phyloP scores from a whole-genome alignment of 345 rosid genomes.

The Ceriops tagal region DNA sequence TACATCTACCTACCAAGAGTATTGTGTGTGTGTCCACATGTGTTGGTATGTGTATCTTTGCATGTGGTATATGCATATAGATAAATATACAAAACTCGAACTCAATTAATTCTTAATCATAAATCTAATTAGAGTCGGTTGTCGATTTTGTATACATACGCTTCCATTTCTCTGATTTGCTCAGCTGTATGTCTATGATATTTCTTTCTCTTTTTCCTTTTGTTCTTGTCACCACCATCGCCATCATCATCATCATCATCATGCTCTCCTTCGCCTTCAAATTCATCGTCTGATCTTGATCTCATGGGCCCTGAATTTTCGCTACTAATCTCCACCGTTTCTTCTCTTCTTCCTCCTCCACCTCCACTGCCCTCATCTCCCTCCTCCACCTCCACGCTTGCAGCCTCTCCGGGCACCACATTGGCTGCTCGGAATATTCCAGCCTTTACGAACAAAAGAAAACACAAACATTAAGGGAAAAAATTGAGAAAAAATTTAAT shows the following conservation, averaged over 20 bases:
- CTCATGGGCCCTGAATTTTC: slow-evolving; percentile 87
- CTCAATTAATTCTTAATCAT: too few species aligned
- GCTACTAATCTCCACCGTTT: slow-evolving; percentile 85
- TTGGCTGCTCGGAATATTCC: slow-evolving; percentile 81
- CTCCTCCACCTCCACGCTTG: slow-evolving; percentile 58
- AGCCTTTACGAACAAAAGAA: slow-evolving; percentile 45
- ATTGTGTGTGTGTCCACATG: not conserved
- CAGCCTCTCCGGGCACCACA: slow-evolving; percentile 33
- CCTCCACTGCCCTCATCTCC: slow-evolving; percentile 61
- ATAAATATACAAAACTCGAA: too few species aligned
- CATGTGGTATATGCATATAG: not conserved
- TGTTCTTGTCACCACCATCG: slow-evolving; percentile 40
- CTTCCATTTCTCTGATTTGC: slow-evolving; percentile 96
- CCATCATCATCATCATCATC: slow-evolving; percentile 54
- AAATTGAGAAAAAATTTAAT: not conserved
- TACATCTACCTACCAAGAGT: too few species aligned
- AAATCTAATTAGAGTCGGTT: too few species aligned
- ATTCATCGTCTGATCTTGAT: slow-evolving; percentile 78
- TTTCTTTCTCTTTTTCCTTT: slow-evolving; percentile 92
- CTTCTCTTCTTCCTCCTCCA: slow-evolving; percentile 40
- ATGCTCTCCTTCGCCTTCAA: slow-evolving; percentile 53
- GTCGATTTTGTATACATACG: slow-evolving; percentile 39
- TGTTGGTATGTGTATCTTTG: not conserved
- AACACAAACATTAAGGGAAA: not conserved
- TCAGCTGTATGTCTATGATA: slow-evolving; percentile 95